Evolutionary conservation across 257 asterid genomes (phyloP), one percentile per base, ranked within the genome.

Genomic region (Capsicum chinense): DNA sequence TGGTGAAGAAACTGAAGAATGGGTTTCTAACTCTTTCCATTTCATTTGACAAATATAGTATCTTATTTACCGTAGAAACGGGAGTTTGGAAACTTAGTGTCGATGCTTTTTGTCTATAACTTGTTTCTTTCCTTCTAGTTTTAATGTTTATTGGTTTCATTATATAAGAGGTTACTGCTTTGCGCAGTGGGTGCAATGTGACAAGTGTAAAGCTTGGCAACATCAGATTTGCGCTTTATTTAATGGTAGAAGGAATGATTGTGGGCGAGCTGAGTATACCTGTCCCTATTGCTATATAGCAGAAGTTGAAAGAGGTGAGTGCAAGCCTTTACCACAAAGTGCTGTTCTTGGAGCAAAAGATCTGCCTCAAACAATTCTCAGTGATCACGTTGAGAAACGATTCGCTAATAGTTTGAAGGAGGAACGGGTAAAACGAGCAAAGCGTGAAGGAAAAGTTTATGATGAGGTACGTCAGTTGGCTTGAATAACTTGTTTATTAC

Each of bases 281-380:
- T 97, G 99, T 90, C 99, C 99, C 60, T 95, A 95, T 87, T 95
- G 99, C 92, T 97, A 97, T 74, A 83, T 95, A 57, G 86, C 76
- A 85, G 98, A 97, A 91, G 93, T 95, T 87, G 99, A 95, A 89
- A 90, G 91, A 85, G 99, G 99, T 83, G 99, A 97, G 87, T 96
- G 99, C 26, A 86, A 81, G 80, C 99, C 99, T 63, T 90, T 95
- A 79, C 96, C 95, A 0, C 99, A 95, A 68, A 97, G 92, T 88
- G 94, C 99, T 90, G 99, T 97, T 88, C 99, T 97, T 86, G 99
- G 98, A 88, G 99, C 99, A 84, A 91, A 93, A 89, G 99, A 97
- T 88, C 92, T 97, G 83, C 26, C 26, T 26, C 26, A 26, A 26
- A 26, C 26, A 26, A 26, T 26, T 26, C 26, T 26, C 26, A 26